Percentiles rank a stretch among this genome's conserved stretches.
These are phyloP conservation scores for Acmispon strigosus DNA, from an alignment of 306 rosid genomes.

Conservation along the genomic window DNA sequence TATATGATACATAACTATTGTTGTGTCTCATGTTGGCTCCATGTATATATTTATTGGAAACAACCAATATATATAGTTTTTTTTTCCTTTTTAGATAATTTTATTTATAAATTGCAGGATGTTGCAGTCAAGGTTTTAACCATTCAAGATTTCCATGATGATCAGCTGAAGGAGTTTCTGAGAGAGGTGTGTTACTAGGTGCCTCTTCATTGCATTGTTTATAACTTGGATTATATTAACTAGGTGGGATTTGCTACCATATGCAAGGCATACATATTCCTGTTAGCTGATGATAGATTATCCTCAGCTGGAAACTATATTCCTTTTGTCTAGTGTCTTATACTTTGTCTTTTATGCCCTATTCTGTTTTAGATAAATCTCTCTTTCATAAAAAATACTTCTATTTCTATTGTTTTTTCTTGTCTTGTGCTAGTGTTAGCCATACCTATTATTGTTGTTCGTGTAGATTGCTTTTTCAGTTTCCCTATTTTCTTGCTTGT, in stretches of 20 bases:
- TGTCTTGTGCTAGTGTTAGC: not conserved
- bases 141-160: slow-evolving; percentile 80
- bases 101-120: slow-evolving; percentile 49
- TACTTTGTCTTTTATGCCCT: not conserved
- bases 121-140: slow-evolving; percentile 94
- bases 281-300: not conserved
- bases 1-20: not conserved
- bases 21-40: not conserved
- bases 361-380: not conserved
- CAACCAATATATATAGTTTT: not conserved
- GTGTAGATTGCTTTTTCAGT: not conserved
- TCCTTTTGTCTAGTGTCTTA: not conserved
- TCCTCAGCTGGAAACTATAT: not conserved
- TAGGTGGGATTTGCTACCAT: not conserved
- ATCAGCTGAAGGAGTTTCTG: slow-evolving; percentile 80
- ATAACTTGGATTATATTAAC: not conserved
- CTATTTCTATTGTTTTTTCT: not conserved
- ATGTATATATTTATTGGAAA: not conserved
- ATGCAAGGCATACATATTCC: not conserved
- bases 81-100: not conserved
- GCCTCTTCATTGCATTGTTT: not conserved
- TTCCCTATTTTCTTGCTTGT: not conserved
- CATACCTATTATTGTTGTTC: not conserved
- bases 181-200: slow-evolving; percentile 56
- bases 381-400: not conserved